Percentiles rank a stretch among this genome's conserved stretches.
These are phyloP conservation scores for Phaeoacremonium minimum DNA, from an alignment of 2,329 filamentous ascomycete species.

Conservation along the genomic window DNA sequence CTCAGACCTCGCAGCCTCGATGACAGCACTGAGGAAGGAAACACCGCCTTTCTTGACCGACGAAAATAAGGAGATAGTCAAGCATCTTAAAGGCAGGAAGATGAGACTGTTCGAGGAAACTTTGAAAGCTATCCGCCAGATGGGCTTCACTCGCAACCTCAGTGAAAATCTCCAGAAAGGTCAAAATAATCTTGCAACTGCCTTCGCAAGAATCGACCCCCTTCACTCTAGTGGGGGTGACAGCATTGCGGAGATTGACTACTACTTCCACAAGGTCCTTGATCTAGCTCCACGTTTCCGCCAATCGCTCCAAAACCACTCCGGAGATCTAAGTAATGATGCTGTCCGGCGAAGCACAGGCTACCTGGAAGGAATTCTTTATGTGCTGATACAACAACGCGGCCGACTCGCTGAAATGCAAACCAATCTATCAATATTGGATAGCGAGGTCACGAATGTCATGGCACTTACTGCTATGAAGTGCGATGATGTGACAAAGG, in stretches of 20 bases:
- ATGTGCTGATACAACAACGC: conserved; percentile 59
- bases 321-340: conserved; percentile 76
- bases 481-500: conserved; percentile 13
- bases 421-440: conserved; percentile 31
- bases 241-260: conserved; percentile 48
- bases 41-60: conserved; percentile 79
- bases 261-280: conserved; percentile 75
- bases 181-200: conserved; percentile 65
- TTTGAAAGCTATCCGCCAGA: conserved; percentile 74
- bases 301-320: conserved; percentile 66
- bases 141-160: conserved; percentile 86
- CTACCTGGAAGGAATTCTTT: conserved; percentile 80
- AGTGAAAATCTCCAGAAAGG: conserved; percentile 67
- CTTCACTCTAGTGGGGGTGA: conserved; percentile 24
- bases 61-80: conserved; percentile 78
- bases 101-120: conserved; percentile 87
- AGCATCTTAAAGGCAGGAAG: conserved; percentile 88
- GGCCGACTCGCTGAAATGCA: conserved; percentile 36
- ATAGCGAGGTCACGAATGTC: conserved; percentile 29
- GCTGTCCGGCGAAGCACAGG: conserved; percentile 77
- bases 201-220: conserved; percentile 58
- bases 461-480: conserved; percentile 22
- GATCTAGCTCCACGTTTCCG: conserved; percentile 69
- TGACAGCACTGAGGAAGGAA: conserved; percentile 72
- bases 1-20: conserved; percentile 61